Evolutionary conservation across 208 protist genomes (phyloP), one percentile per base, ranked within the genome.

Genomic region (Wallacemonas sp.): DNA sequence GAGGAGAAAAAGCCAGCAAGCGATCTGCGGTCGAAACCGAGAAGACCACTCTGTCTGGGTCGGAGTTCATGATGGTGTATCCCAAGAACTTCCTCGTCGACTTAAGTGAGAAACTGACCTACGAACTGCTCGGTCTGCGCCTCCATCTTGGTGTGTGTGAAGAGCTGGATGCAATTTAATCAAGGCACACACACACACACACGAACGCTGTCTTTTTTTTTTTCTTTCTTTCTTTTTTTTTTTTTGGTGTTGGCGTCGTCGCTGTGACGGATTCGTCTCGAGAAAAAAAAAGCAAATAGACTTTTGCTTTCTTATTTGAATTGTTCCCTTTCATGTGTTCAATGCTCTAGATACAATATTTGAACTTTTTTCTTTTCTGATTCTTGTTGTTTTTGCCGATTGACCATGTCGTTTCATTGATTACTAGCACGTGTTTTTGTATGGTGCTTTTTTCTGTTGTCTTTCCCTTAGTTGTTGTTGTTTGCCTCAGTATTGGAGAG

Each of bases 121-220:
- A 73, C 28, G 70, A 81, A 51, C 66, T 95, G 26, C 62, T 93
- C 22, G 90, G 85, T 0, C 26, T 92, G 28, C 67, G 68, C 19
- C 28, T 91, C 9, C 76, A 88, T 11, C 63, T 95, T 9, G 71
- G 82, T 22, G 85, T 84, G 28, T 95, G 90, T 49, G 90, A 95
- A 24, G 86, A 95, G 24, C 58, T 95, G 6, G 85, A 93, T 66
- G 51, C 51, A 46, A 30, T 65, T 64, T 47, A 28, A 39, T 49
- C 17, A 19, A n/a, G n/a, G n/a, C n/a, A n/a, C n/a, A n/a, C n/a
- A n/a, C n/a, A n/a, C n/a, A n/a, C n/a, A n/a, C n/a, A n/a, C n/a
- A n/a, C n/a, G n/a, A n/a, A n/a, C n/a, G n/a, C n/a, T n/a, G n/a
- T n/a, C n/a, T 21, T 39, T 26, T 33, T 9, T 21, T 44, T 45